Evolutionary conservation across 768 basidiomycete genomes (phyloP), one percentile per base, ranked within the genome.

Genomic region (Cystofilobasidium capitatum): DNA sequence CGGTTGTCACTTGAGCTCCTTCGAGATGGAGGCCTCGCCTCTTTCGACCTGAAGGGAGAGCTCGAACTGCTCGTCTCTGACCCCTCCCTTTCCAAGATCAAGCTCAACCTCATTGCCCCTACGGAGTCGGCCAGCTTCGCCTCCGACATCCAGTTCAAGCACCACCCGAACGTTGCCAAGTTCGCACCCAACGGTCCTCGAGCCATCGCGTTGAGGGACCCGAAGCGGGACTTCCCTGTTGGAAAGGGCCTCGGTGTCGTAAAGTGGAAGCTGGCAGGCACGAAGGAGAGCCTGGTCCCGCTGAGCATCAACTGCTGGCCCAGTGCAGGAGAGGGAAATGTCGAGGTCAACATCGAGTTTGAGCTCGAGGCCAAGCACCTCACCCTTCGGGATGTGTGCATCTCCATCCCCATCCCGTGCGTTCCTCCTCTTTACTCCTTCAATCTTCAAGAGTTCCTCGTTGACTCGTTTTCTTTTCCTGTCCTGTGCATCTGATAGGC

Each of bases 261-360:
- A 69, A 89, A 89, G 77, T 99, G 96, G 93, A 81, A 91, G 72
- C 87, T 94, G 77, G 82, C 84, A 1, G 88, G 89, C 31, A 90
- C 86, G 71, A 94, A 97, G 75, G 94, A 98, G 80, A 88, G 84
- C 71, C 83, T 88, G 70, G 87, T 96, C 6, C 96, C 94, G 3
- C 78, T 99, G 70, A 88, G 89, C 26, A 89, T 99, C 76, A 99
- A 91, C 75, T 93, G 91, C 78, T 98, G 93, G 93, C 96, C 93
- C 16, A 86, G 91, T 16, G 88, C 89, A 8, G 86, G 88, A 44
- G 90, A 89, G 72, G 91, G 91, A n/a, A 87, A 87, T 1, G 88
- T 86, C 71, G 91, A 94, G 71, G 89, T 98, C 69, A 93, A 89
- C 77, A 89, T 98, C 70, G 96, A 97, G 78, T 97, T 96, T 75